Base-by-base conservation (phyloP, 2,329 filamentous ascomycete species). In the Penicillium sp. region DNA sequence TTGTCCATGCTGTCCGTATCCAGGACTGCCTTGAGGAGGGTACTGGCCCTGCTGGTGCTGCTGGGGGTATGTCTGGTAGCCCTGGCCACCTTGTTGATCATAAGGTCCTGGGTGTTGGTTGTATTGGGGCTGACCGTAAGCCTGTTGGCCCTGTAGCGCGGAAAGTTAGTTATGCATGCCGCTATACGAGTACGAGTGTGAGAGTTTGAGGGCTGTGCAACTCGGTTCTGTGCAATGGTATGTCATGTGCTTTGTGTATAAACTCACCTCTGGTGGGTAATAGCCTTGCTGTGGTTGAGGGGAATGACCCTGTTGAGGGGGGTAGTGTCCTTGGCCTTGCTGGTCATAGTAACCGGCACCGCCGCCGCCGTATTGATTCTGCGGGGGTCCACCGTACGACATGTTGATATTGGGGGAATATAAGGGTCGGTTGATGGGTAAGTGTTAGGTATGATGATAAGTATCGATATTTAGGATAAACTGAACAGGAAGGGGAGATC, bases 211-310 rank as follows among this genome's bases (percentile, higher is more conserved):
- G 21, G 10, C 19, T 15, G 25, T 45, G 40, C 10, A 12, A 31
- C 50, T 46, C 15, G 17, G 29, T 25, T 33, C 3, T 31, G 21
- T 45, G 38, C 4, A 37, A 35, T 15, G 1, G n/a, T 7, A 17
- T 17, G 17, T 50, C 5, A 54, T 6, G n/a, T 23, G 35, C 7
- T 19, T 35, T 15, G 15, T 37, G 12, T 42, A 21, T 23, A 45
- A 7, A 45, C 70, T 67, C 56, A 73, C 72, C 38, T 64, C 61
- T 10, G 62, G 60, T 42, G 61, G 66, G 52, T 69, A 70, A 19
- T 67, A 65, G n/a, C 64, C 64, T 38, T 68, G 63, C 46, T 65
- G 66, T 10, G 61, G 64, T 25, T 60, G 62, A 51, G 62, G 62
- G 25, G 57, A 60, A 27, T 69, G 61, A 21, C 57, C 61, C 54